Conservation (phyloP, 140 eudicot species). For the Flaveria floridana region DNA sequence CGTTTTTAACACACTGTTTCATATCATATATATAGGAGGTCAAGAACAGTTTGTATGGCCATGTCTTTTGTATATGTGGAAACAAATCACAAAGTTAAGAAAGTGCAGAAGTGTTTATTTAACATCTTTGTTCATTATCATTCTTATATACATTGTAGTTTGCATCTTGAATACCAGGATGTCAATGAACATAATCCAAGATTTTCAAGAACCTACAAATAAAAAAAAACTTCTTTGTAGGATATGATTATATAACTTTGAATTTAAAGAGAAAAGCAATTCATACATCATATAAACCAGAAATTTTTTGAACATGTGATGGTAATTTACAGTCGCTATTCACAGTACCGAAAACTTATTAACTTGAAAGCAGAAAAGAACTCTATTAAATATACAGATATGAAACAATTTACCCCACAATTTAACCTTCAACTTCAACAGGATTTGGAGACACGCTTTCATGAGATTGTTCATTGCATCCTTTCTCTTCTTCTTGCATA, state of each 20-base stretch:
- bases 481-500: slow-evolving; percentile 35
- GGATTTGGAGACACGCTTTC: slow-evolving; percentile 32
- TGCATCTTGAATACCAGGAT: not conserved
- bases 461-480: slow-evolving; percentile 31
- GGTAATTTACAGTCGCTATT: slow-evolving; percentile 35
- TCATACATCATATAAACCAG: slow-evolving; percentile 29
- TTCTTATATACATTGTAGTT: too few relatives aligned
- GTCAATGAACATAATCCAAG: not conserved
- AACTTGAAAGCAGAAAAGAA: slow-evolving; percentile 26
- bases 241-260: slow-evolving; percentile 22
- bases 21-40: too few relatives aligned
- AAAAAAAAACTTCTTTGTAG: not conserved
- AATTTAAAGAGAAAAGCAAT: slow-evolving; percentile 15
- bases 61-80: too few relatives aligned
- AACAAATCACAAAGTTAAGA: too few relatives aligned
- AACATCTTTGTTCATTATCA: too few relatives aligned
- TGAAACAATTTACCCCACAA: slow-evolving; percentile 26
- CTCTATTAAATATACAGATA: slow-evolving; percentile 36
- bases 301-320: not conserved
- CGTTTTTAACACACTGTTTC: too few relatives aligned
- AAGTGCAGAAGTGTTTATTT: too few relatives aligned
- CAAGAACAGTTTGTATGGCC: too few relatives aligned
- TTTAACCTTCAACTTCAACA: slow-evolving; percentile 38
- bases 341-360: slow-evolving; percentile 35
- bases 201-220: not conserved